Conservation (phyloP, 805 yeast genomes). For the Ogataea thermomethanolica region DNA sequence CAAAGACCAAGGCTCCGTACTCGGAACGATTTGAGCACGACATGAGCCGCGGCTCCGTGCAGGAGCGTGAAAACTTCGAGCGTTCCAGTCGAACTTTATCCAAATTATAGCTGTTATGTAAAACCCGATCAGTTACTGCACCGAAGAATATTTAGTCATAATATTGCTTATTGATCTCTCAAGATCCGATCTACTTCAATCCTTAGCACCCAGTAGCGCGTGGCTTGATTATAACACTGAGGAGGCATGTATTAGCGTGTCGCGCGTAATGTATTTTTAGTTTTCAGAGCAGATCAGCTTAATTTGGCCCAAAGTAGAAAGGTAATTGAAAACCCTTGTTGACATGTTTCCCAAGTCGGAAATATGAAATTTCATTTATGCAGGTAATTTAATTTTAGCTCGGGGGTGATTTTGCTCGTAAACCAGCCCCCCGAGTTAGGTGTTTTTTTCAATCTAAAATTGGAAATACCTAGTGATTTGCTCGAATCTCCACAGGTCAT, state of each 20-base stretch:
- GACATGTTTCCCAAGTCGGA: constrained; percentile 7
- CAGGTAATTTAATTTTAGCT: constrained; percentile 12
- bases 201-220: not conserved
- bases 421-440: constrained; percentile 20
- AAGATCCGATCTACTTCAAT: not conserved
- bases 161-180: too few relatives aligned
- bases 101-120: constrained; percentile 11
- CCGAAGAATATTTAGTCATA: too few relatives aligned
- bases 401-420: constrained; percentile 2
- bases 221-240: constrained; percentile 5
- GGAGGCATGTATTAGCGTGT: too few relatives aligned
- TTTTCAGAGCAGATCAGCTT: not conserved
- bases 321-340: constrained; percentile 8
- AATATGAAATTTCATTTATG: constrained; percentile 7
- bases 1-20: constrained; percentile 59
- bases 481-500: constrained; percentile 1
- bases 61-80: constrained; percentile 32
- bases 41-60: constrained; percentile 37
- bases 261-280: too few relatives aligned
- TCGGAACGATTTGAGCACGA: constrained; percentile 36
- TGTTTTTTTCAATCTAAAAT: not conserved
- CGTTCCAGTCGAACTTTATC: constrained; percentile 16
- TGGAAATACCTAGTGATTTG: constrained; percentile 10
- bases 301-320: constrained; percentile 8
- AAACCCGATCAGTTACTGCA: too few relatives aligned